These are phyloP conservation scores for Aegle marmelos DNA, from an alignment of 345 rosid species.

Conservation along the genomic window DNA sequence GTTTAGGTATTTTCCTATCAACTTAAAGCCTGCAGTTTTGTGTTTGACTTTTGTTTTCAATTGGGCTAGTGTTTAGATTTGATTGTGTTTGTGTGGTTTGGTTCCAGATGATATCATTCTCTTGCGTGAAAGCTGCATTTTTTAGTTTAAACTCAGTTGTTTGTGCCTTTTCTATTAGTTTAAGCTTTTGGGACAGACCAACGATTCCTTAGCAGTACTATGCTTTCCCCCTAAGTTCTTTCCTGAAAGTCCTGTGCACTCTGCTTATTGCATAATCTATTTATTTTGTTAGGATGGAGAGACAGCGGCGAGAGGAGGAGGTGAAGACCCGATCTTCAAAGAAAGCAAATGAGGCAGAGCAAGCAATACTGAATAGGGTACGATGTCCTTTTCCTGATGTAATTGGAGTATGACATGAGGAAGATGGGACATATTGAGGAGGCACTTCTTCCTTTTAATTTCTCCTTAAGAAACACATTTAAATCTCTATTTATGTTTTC, in stretches of 20 bases:
- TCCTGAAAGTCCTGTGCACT: neutral
- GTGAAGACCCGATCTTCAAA: conserved; percentile 75
- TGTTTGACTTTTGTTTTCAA: neutral
- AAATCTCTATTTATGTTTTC: conserved; percentile 2
- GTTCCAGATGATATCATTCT: neutral
- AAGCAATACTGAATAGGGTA: conserved; percentile 71
- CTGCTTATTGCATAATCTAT: neutral
- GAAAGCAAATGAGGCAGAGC: conserved; percentile 81
- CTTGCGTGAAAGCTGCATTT: neutral
- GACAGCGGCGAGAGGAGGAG: conserved; percentile 97
- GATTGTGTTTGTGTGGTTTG: neutral
- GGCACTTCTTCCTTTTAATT: neutral
- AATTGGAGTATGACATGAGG: conserved; percentile 4
- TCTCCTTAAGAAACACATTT: neutral
- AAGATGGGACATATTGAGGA: neutral
- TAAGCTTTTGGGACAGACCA: neutral
- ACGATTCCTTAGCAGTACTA: neutral
- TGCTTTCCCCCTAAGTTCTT: neutral
- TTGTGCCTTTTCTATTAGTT: neutral
- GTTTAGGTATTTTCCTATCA: neutral
- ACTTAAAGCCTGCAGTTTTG: neutral
- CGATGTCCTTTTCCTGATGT: conserved; percentile 18
- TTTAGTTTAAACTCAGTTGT: neutral
- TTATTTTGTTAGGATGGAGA: conserved; percentile 66
- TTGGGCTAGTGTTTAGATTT: neutral